Conservation (phyloP, 495 filamentous ascomycete genomes). For the Daldinia childiae region DNA sequence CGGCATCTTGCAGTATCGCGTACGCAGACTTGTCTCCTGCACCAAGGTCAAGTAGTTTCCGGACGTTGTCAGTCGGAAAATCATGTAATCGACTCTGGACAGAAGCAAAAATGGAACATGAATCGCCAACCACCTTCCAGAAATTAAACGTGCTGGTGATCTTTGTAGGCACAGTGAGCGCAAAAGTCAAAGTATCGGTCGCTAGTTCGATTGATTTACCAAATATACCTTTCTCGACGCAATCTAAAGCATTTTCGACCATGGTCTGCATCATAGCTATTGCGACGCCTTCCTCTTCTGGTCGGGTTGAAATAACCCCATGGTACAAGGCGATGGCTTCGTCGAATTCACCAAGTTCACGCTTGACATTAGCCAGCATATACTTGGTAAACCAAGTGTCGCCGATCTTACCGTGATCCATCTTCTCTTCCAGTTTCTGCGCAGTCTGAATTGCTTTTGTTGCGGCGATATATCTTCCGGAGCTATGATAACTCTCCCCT, state of each 20-base stretch:
- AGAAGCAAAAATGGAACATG: slow-evolving; percentile 81
- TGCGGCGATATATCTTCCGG: slow-evolving; percentile 88
- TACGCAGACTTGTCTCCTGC: slow-evolving; percentile 64
- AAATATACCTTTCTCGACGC: slow-evolving; percentile 82
- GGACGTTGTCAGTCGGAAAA: slow-evolving; percentile 66
- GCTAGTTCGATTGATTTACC: slow-evolving; percentile 78
- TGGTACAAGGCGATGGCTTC: slow-evolving; percentile 80
- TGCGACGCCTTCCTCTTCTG: slow-evolving; percentile 82
- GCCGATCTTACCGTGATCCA: slow-evolving; percentile 51
- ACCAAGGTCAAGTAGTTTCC: slow-evolving; percentile 60
- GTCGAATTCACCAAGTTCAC: slow-evolving; percentile 89
- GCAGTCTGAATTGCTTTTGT: slow-evolving; percentile 91
- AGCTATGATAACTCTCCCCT: slow-evolving; percentile 94
- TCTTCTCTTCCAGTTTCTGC: slow-evolving; percentile 69
- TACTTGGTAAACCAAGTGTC: slow-evolving; percentile 95
- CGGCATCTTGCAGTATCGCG: slow-evolving; percentile 72
- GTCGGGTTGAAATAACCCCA: slow-evolving; percentile 69
- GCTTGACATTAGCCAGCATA: slow-evolving; percentile 94
- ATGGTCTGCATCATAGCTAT: slow-evolving; percentile 88
- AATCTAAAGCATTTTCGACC: slow-evolving; percentile 80
- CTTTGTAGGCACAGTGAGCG: slow-evolving; percentile 45
- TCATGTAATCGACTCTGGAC: slow-evolving; percentile 70
- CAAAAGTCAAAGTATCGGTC: slow-evolving; percentile 58
- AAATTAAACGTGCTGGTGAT: slow-evolving; percentile 83
- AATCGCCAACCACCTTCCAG: slow-evolving; percentile 94